phyloP scores from a whole-genome alignment of 306 rosid species.

The Quercus alba region DNA sequence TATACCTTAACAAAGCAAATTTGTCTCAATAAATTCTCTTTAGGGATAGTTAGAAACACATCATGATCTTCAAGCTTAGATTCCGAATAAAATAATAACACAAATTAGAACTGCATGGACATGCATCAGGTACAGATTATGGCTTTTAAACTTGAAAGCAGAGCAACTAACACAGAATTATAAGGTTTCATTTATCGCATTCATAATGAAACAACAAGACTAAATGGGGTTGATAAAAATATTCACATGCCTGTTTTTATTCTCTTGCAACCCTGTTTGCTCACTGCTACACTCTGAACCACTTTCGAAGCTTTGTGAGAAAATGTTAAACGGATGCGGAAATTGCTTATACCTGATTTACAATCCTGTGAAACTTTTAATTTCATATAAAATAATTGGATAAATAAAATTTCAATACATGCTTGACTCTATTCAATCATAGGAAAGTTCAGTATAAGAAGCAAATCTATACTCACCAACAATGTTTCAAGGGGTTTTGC shows the following conservation, averaged over 20 bases:
- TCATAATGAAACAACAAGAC: background rate
- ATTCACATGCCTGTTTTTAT: slow-evolving; percentile 60
- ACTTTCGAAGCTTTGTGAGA: slow-evolving; percentile 32
- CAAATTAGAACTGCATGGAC: background rate
- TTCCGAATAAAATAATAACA: background rate
- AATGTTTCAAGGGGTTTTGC: slow-evolving; percentile 55
- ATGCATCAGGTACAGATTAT: background rate
- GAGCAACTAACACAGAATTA: background rate
- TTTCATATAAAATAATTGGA: slow-evolving; percentile 10
- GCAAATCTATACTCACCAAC: slow-evolving; percentile 44
- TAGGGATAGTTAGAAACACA: background rate
- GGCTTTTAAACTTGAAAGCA: background rate
- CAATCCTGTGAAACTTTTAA: slow-evolving; percentile 61
- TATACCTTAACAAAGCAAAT: background rate
- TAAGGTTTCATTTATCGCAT: background rate
- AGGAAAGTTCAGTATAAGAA: background rate
- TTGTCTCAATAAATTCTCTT: background rate
- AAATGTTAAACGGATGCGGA: slow-evolving; percentile 68
- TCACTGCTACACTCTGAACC: slow-evolving; percentile 29
- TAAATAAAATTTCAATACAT: slow-evolving; percentile 2
- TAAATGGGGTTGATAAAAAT: background rate
- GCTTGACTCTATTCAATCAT: background rate
- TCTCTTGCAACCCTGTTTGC: slow-evolving; percentile 49
- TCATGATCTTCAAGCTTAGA: background rate
- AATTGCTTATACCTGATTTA: slow-evolving; percentile 45